These are phyloP conservation scores for Penicillium sp. DNA, from an alignment of 2,329 filamentous ascomycete genomes.

Conservation along the genomic window DNA sequence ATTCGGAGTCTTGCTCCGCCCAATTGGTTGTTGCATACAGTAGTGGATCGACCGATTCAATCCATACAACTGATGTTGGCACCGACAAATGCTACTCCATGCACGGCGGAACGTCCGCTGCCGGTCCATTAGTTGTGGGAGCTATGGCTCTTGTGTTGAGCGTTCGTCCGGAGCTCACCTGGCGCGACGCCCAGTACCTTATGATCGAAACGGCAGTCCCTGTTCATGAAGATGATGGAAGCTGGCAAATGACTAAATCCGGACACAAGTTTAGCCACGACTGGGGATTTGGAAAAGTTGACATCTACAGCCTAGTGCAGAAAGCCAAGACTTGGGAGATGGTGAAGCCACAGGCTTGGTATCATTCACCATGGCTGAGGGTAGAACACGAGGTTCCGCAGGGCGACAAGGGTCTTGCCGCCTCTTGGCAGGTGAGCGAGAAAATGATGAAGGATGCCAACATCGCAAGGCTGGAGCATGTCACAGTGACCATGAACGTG, in stretches of 20 bases:
- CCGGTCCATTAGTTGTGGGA: conserved; percentile 88
- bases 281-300: conserved; percentile 94
- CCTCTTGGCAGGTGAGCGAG: conserved; percentile 79
- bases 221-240: conserved; percentile 72
- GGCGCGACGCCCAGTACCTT: conserved; percentile 94
- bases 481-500: conserved; percentile 97
- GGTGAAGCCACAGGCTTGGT: conserved; percentile 96
- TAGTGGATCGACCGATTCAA: conserved; percentile 84
- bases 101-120: conserved; percentile 96
- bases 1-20: conserved; percentile 94
- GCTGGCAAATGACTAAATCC: conserved; percentile 81
- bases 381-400: conserved; percentile 86
- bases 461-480: conserved; percentile 84
- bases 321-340: conserved; percentile 81
- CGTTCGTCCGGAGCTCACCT: conserved; percentile 82
- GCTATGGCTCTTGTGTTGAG: conserved; percentile 88
- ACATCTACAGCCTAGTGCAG: conserved; percentile 83
- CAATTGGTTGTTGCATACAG: conserved; percentile 96
- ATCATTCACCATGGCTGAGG: conserved; percentile 89
- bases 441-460: conserved; percentile 84
- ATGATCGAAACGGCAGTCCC: conserved; percentile 83
- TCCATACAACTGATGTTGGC: conserved; percentile 96
- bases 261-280: conserved; percentile 92
- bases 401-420: conserved; percentile 77
- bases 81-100: conserved; percentile 74